These are phyloP conservation scores for Pseudogymnoascus sp. DNA, from an alignment of 2,329 filamentous ascomycete genomes.

Conservation along the genomic window DNA sequence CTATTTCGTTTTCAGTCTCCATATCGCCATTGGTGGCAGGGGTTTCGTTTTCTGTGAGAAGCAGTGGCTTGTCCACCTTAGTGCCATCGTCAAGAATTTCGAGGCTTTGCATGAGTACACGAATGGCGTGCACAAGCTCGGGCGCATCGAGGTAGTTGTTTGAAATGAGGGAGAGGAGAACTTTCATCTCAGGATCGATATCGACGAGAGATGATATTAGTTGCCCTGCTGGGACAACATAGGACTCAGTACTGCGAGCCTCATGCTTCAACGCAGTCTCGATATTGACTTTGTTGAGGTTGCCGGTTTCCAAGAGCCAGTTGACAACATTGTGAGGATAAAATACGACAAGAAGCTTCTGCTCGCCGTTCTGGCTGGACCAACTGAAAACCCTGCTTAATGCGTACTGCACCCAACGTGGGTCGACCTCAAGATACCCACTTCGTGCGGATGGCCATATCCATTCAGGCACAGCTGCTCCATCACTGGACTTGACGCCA, in stretches of 20 bases:
- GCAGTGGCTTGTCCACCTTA: slow-evolving; percentile 19
- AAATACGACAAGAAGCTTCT: slow-evolving; percentile 35
- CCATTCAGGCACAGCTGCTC: slow-evolving; percentile 42
- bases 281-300: slow-evolving; percentile 54
- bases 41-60: slow-evolving; percentile 20
- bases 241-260: slow-evolving; percentile 34
- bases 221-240: slow-evolving; percentile 49
- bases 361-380: slow-evolving; percentile 12
- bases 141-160: slow-evolving; percentile 58
- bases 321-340: slow-evolving; percentile 47
- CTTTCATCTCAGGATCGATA: slow-evolving; percentile 61
- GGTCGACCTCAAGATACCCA: slow-evolving; percentile 46
- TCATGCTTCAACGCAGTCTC: slow-evolving; percentile 51
- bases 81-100: slow-evolving; percentile 40
- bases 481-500: neutral
- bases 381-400: slow-evolving; percentile 43
- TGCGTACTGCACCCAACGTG: slow-evolving; percentile 56
- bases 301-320: slow-evolving; percentile 55
- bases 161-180: slow-evolving; percentile 60
- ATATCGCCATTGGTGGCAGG: slow-evolving; percentile 26
- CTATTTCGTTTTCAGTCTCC: slow-evolving; percentile 48
- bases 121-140: slow-evolving; percentile 62
- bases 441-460: slow-evolving; percentile 26
- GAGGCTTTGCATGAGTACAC: slow-evolving; percentile 62
- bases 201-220: slow-evolving; percentile 57